Evolutionary conservation across 257 asterid genomes (phyloP).

Genomic region (Nicotiana otophora): DNA sequence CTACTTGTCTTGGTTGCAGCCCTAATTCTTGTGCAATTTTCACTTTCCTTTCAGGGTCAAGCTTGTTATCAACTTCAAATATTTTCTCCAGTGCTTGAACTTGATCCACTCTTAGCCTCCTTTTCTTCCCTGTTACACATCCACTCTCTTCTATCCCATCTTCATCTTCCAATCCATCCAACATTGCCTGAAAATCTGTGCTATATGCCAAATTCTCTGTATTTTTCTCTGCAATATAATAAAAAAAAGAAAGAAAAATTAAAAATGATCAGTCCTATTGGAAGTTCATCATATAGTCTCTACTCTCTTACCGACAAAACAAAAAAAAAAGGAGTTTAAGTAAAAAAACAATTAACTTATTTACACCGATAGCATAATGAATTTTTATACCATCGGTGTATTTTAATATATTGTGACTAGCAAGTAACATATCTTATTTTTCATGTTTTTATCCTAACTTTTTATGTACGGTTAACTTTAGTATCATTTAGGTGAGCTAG

Average conservation of each 20-base stretch:
- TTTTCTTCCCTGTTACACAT: constrained; percentile 33
- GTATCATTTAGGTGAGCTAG: too few relatives aligned
- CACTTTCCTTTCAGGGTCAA: constrained; percentile 36
- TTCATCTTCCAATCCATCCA: constrained; percentile 38
- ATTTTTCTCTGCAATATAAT: constrained; percentile 17
- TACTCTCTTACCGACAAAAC: neutral
- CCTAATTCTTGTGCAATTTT: constrained; percentile 39
- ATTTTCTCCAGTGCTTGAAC: constrained; percentile 41
- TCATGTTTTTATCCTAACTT: neutral
- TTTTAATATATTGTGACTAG: neutral
- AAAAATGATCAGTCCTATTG: neutral
- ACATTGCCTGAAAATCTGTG: constrained; percentile 29
- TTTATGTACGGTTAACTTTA: too few relatives aligned
- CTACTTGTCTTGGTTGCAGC: constrained; percentile 46
- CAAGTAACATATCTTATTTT: too few relatives aligned
- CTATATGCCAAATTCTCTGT: constrained; percentile 12
- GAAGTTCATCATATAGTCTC: neutral
- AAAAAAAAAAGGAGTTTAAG: neutral
- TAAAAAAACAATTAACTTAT: neutral
- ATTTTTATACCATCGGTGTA: too few relatives aligned
- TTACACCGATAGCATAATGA: neutral
- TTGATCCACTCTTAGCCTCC: constrained; percentile 33
- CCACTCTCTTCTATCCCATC: constrained; percentile 28
- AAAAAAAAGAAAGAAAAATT: neutral
- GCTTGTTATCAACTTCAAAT: constrained; percentile 41